A percentile compares a stretch with the other conserved stretches of the same genome.
Conservation (phyloP, 306 rosid species). For the Chamaecrista fasciculata region DNA sequence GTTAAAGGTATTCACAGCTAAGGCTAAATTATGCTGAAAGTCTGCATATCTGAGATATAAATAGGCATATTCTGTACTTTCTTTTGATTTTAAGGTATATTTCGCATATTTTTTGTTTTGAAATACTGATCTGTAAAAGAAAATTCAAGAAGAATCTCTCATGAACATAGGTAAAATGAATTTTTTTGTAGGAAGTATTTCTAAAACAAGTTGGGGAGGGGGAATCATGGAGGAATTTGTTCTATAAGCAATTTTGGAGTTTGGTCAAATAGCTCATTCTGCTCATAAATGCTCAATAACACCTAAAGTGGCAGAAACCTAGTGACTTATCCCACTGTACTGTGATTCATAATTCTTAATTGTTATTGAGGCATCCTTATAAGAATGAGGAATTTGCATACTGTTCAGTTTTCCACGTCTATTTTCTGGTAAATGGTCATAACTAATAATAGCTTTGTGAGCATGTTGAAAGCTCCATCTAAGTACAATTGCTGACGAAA, state of each 20-base stretch:
- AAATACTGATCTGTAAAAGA: background rate
- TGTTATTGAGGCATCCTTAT: background rate
- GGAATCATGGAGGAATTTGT: background rate
- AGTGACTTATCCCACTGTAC: background rate
- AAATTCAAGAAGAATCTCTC: background rate
- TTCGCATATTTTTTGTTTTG: background rate
- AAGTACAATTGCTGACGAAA: background rate
- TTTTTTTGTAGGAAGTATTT: background rate
- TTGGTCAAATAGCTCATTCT: background rate
- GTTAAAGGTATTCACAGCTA: background rate
- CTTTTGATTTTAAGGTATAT: background rate
- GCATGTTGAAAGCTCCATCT: background rate
- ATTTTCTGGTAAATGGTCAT: background rate
- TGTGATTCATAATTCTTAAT: background rate
- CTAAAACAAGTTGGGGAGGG: background rate
- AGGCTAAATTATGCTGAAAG: background rate
- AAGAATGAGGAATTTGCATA: background rate
- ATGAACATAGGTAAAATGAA: background rate
- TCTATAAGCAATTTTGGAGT: conserved; percentile 2
- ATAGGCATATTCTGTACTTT: background rate
- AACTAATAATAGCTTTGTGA: background rate
- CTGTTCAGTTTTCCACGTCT: background rate
- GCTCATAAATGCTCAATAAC: background rate
- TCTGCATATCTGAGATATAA: background rate
- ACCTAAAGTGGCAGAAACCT: background rate